Evolutionary conservation across 2,329 filamentous ascomycete genomes (phyloP).

Genomic region (Colletotrichum tofieldiae): DNA sequence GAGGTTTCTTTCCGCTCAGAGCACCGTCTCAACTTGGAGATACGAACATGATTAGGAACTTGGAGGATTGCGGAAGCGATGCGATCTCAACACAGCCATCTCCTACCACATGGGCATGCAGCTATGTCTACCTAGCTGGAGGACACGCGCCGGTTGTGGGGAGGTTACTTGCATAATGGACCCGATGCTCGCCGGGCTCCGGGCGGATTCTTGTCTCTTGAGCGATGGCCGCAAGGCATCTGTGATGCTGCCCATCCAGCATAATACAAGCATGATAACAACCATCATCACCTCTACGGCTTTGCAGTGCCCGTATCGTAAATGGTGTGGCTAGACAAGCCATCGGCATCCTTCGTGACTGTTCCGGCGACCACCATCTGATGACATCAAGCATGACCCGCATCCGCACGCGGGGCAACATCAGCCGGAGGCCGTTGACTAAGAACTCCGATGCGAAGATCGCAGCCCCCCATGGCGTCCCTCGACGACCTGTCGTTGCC

Average conservation of each 20-base stretch:
- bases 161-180: slow-evolving; percentile 5
- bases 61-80: too few relatives aligned
- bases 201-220: slow-evolving; percentile 8
- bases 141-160: neutral
- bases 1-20: neutral
- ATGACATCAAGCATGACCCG: too few relatives aligned
- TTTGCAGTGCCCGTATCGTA: neutral
- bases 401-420: too few relatives aligned
- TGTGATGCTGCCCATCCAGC: slow-evolving; percentile 25
- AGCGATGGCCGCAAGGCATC: slow-evolving; percentile 27
- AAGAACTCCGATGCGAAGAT: neutral
- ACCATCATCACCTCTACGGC: neutral
- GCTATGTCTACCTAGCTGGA: neutral
- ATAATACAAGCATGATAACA: slow-evolving; percentile 32
- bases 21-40: neutral
- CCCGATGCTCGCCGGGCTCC: neutral
- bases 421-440: too few relatives aligned
- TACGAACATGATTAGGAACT: neutral
- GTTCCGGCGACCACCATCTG: neutral
- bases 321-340: too few relatives aligned
- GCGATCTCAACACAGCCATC: neutral
- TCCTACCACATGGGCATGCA: neutral
- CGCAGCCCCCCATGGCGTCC: neutral
- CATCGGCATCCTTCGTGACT: neutral
- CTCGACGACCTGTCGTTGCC: neutral